Evolutionary conservation across 305 asterid species (phyloP).

Genomic region (Withania somnifera): DNA sequence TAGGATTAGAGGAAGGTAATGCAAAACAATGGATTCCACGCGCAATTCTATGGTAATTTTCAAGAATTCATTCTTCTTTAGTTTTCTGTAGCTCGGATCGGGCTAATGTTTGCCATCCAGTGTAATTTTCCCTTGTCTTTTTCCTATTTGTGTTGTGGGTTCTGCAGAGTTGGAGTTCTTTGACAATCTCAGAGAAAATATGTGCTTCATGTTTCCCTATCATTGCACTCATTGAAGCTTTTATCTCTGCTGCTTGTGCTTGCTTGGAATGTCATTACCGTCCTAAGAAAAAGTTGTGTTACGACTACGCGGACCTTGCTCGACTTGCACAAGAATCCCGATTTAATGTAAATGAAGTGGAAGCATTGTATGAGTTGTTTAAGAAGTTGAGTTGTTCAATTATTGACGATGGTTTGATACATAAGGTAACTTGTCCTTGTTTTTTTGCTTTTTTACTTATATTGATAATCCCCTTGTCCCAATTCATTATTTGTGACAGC

Average conservation of each 20-base stretch:
- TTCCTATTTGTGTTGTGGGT: neutral
- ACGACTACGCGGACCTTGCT: conserved; percentile 20
- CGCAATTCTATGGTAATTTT: conserved; percentile 25
- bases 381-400: conserved; percentile 52
- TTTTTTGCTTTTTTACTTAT: neutral
- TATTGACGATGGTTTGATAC: conserved; percentile 57
- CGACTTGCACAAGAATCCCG: conserved; percentile 49
- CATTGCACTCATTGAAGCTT: conserved; percentile 32
- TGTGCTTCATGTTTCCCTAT: conserved; percentile 47
- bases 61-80: neutral
- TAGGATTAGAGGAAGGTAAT: too few species aligned
- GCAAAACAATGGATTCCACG: conserved; percentile 34
- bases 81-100: too few species aligned
- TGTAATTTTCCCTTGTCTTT: too few species aligned
- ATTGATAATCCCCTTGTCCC: neutral
- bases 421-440: conserved; percentile 32
- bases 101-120: too few species aligned
- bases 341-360: conserved; percentile 46
- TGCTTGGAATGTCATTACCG: conserved; percentile 34
- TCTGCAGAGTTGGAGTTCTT: conserved; percentile 33
- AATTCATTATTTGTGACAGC: neutral
- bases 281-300: conserved; percentile 6
- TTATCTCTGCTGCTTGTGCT: conserved; percentile 32
- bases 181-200: conserved; percentile 35
- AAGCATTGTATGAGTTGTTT: conserved; percentile 53